Conservation (phyloP, 2,329 filamentous ascomycete species). For the Paraconiothyrium brasiliense region DNA sequence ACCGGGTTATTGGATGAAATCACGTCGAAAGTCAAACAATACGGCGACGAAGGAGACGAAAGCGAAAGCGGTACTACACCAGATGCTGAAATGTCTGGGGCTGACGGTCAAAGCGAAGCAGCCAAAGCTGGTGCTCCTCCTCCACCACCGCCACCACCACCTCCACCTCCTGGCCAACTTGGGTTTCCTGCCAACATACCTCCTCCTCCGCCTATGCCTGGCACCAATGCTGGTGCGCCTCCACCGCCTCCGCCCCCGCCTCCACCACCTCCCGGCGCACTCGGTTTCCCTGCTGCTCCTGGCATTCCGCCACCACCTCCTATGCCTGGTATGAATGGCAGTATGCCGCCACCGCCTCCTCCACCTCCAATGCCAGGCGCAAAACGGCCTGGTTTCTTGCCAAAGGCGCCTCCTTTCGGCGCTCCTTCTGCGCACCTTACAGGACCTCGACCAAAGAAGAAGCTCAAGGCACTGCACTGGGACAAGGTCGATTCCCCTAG, state of each 20-base stretch:
- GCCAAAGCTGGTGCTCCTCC: constrained; percentile 67
- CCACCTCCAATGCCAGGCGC: constrained; percentile 66
- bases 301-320: constrained; percentile 56
- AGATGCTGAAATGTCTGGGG: constrained; percentile 8
- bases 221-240: constrained; percentile 61
- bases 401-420: constrained; percentile 66
- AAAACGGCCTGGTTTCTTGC: constrained; percentile 76
- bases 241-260: constrained; percentile 60
- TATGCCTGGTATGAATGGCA: constrained; percentile 57
- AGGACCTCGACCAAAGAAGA: constrained; percentile 94
- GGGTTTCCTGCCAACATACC: constrained; percentile 49
- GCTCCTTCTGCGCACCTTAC: constrained; percentile 73
- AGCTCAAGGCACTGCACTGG: constrained; percentile 99
- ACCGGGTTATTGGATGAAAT: constrained; percentile 76
- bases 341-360: constrained; percentile 62
- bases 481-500: constrained; percentile 95
- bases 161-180: constrained; percentile 50
- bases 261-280: constrained; percentile 53
- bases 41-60: constrained; percentile 75
- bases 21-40: constrained; percentile 75
- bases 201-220: constrained; percentile 51
- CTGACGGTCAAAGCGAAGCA: constrained; percentile 68
- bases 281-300: constrained; percentile 46
- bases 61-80: constrained; percentile 61
- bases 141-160: constrained; percentile 59